A percentile compares a stretch with the other conserved stretches of the same genome.
Conservation (phyloP, 257 asterid genomes). For the Solanum ahanhuiri region DNA sequence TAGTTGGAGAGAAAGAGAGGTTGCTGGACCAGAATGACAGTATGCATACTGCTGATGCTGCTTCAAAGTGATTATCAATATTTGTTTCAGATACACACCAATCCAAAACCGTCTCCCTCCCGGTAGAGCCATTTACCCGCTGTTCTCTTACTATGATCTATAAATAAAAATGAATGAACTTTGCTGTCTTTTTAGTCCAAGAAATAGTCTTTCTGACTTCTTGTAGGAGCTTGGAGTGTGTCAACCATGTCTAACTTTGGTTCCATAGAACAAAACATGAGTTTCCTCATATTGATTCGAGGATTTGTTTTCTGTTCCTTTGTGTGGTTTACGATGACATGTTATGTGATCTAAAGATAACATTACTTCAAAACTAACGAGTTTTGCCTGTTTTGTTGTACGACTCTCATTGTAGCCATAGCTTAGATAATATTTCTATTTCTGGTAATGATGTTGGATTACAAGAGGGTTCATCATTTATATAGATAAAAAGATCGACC, state of each 20-base stretch:
- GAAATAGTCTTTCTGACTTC: not conserved
- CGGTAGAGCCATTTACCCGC: not conserved
- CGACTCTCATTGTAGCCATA: not conserved
- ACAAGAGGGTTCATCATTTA: not conserved
- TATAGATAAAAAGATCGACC: not conserved
- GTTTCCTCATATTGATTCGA: not conserved
- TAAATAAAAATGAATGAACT: not conserved
- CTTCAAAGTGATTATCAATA: conserved; percentile 20
- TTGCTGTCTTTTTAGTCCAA: not conserved
- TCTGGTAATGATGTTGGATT: not conserved
- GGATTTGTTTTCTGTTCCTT: not conserved
- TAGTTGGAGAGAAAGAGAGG: conserved; percentile 31
- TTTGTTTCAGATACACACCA: not conserved
- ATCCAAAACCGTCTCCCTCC: not conserved
- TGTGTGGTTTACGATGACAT: not conserved
- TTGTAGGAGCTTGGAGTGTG: not conserved
- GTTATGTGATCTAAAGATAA: not conserved
- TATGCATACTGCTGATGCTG: conserved; percentile 12
- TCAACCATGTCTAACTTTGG: not conserved
- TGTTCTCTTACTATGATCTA: not conserved
- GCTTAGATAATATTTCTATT: not conserved
- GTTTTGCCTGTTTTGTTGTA: not conserved
- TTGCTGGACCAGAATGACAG: conserved; percentile 22
- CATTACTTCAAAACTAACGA: not conserved
- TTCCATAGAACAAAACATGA: not conserved